Evolutionary conservation across 208 protist genomes (phyloP), one percentile per base, ranked within the genome.

Genomic region (Acanthamoeba culbertsoni): DNA sequence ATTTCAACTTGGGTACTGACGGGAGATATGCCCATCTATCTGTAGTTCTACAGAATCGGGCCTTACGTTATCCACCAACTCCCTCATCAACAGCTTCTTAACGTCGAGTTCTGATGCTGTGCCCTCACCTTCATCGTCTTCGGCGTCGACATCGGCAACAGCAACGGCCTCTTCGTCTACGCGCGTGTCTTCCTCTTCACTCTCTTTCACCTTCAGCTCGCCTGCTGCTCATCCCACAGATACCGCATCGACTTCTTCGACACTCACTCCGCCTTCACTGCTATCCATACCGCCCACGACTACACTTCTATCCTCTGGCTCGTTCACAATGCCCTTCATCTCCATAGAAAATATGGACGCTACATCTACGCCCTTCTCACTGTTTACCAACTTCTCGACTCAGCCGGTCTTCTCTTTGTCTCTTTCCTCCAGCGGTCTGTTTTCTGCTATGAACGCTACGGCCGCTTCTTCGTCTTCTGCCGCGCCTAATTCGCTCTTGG

Each of bases 311-410:
- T 79, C 68, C 28, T 79, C 68, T 33, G 68, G 68, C 0, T 18
- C 68, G 37, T 79, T 79, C 68, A 40, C 68, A 16, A 51, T 79
- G 68, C 68, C 68, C 33, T 79, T 79, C 68, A 79, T 79, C 68
- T 79, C 68, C 6, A 40, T 79, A 10, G 68, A 79, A 20, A 79
- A 48, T 28, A 48, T 48, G 40, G 68, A 79, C 68, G 16, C 68
- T 3, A 8, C 68, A 20, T 23, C 68, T 20, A 79, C 68, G 4
- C 37, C 68, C 42, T 79, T 79, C n/a, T 79, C 68, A 16, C 68
- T 40, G 0, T 79, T 79, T 23, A 28, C 68, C 35, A 26, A n/a
- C 63, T 75, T 75, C 63, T 75, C 63, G 31, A 75, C 63, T 12
- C 63, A 35, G 28, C 35, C 63, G 20, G 42, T 75, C 63, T 12